phyloP scores from a whole-genome alignment of 306 rosid species.

The Cicer pinnatifidum region DNA sequence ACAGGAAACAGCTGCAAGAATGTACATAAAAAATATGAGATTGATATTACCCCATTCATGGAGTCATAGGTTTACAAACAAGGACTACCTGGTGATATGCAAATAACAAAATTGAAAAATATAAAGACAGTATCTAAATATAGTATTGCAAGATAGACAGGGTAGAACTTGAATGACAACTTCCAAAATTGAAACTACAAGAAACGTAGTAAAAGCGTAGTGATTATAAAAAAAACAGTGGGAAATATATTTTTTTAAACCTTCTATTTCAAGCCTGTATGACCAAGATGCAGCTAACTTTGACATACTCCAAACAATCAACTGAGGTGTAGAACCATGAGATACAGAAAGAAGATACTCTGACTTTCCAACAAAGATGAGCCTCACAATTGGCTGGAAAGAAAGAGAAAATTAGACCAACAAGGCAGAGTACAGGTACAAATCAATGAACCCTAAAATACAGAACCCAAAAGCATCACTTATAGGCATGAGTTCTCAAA shows the following conservation, averaged over 20 bases:
- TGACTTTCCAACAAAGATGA: conserved; percentile 80
- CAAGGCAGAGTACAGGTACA: neutral
- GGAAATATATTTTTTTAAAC: conserved; percentile 47
- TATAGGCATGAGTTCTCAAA: conserved; percentile 15
- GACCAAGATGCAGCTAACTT: conserved; percentile 74
- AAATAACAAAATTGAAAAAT: conserved; percentile 5
- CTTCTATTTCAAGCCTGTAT: conserved; percentile 87
- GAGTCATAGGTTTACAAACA: conserved; percentile 15
- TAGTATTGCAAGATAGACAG: conserved; percentile 18
- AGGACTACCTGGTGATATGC: neutral
- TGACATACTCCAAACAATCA: conserved; percentile 76
- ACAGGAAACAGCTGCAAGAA: conserved; percentile 79
- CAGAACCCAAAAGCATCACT: conserved; percentile 28
- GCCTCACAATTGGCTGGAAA: conserved; percentile 68
- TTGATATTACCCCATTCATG: conserved; percentile 14
- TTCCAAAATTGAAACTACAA: conserved; percentile 13
- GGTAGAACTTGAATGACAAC: conserved; percentile 20
- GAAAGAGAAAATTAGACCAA: conserved; percentile 27
- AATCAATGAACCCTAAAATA: conserved; percentile 25
- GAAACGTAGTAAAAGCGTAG: neutral
- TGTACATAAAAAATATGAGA: conserved; percentile 37
- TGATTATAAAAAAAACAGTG: conserved; percentile 2
- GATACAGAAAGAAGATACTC: conserved; percentile 73
- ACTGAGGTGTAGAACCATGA: conserved; percentile 73
- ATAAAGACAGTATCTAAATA: conserved; percentile 3